A percentile compares a stretch with the other conserved stretches of the same genome.
Conservation (phyloP, 192 early-diverging fungal genomes). For the Gigaspora rosea region DNA sequence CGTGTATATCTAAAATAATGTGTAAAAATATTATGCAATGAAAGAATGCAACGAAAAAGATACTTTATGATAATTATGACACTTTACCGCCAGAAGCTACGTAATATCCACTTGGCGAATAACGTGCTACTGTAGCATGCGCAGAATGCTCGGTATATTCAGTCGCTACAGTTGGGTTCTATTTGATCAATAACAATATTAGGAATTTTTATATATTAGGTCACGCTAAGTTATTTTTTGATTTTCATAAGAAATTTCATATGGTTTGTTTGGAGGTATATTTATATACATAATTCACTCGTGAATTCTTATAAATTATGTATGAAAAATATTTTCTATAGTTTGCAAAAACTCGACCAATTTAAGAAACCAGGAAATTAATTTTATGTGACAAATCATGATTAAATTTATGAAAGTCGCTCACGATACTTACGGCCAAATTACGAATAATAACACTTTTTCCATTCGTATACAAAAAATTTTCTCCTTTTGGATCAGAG, state of each 20-base stretch:
- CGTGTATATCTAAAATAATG: slow-evolving; percentile 62
- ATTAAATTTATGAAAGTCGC: slow-evolving; percentile 26
- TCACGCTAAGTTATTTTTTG: background rate
- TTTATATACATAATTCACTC: too few relatives aligned
- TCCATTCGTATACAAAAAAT: slow-evolving; percentile 89
- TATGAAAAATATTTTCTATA: too few relatives aligned
- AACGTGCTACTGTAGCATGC: slow-evolving; percentile 82
- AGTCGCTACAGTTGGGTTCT: slow-evolving; percentile 76
- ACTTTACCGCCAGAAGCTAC: slow-evolving; percentile 90
- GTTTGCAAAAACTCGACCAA: too few relatives aligned
- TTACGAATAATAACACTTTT: slow-evolving; percentile 84
- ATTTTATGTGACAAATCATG: background rate
- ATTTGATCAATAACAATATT: background rate
- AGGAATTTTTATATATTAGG: background rate
- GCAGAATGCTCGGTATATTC: slow-evolving; percentile 85
- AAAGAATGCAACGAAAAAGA: background rate
- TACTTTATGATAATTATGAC: background rate
- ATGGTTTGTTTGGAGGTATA: too few relatives aligned
- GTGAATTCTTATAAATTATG: too few relatives aligned
- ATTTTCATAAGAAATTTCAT: background rate
- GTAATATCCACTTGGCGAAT: slow-evolving; percentile 92
- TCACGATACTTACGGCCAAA: slow-evolving; percentile 57
- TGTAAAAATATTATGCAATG: slow-evolving; percentile 6
- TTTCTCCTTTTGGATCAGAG: slow-evolving; percentile 80
- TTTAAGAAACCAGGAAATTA: background rate